Evolutionary conservation across 2,329 filamentous ascomycete species (phyloP).

Genomic region (Cylindrodendrum hubeiense): DNA sequence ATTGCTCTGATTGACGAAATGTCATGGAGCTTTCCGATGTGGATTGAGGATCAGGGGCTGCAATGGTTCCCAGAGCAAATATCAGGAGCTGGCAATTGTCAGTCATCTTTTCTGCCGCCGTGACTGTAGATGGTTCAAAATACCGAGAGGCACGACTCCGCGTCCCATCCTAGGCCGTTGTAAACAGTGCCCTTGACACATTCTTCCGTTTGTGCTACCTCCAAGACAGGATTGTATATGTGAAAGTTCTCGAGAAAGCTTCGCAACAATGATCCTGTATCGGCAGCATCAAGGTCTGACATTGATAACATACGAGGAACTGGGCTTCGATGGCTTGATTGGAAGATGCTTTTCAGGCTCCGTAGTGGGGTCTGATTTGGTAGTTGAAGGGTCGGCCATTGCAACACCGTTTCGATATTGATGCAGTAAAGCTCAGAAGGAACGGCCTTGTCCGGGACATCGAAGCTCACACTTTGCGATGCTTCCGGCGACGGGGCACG

Average conservation of each 20-base stretch:
- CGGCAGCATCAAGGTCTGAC: not conserved
- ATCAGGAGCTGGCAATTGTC: conserved; percentile 6
- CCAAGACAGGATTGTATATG: conserved; percentile 15
- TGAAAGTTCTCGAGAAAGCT: conserved; percentile 8
- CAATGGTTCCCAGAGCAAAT: conserved; percentile 10
- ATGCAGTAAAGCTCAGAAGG: not conserved
- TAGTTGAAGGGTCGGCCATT: conserved; percentile 4
- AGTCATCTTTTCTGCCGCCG: not conserved
- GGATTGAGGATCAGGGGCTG: not conserved
- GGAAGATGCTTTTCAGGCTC: not conserved
- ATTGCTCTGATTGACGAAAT: not conserved
- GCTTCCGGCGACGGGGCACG: not conserved
- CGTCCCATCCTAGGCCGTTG: conserved; percentile 26
- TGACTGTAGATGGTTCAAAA: no score
- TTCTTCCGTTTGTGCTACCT: not conserved
- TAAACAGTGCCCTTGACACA: conserved; percentile 1
- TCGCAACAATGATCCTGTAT: not conserved
- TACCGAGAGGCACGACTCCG: conserved; percentile 26
- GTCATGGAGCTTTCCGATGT: not conserved
- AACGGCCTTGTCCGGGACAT: not conserved
- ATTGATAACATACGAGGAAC: not conserved
- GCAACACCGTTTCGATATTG: not conserved
- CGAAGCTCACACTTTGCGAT: not conserved
- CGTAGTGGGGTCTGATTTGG: not conserved
- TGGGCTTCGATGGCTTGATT: not conserved